A percentile compares a stretch with the other conserved stretches of the same genome.
phyloP scores from a whole-genome alignment of 148 eudicot genomes.

The Arctostaphylos glauca region DNA sequence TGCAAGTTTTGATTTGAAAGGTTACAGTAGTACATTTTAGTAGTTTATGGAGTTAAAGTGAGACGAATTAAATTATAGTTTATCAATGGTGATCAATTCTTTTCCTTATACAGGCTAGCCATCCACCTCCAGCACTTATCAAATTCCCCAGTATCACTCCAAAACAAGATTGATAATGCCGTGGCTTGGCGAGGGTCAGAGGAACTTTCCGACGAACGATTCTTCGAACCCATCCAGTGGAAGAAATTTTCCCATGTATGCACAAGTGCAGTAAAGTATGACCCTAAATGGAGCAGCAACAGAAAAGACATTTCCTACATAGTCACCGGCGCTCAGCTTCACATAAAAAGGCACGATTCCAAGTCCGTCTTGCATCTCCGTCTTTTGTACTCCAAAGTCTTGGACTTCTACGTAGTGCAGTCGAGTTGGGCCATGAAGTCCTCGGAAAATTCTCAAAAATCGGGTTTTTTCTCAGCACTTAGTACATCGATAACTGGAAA shows the following conservation, averaged over 20 bases:
- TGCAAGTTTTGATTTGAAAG: too few species aligned
- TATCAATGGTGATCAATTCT: background rate
- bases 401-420: conserved; percentile 32
- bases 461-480: conserved; percentile 37
- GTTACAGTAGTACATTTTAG: too few species aligned
- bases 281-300: conserved; percentile 39
- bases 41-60: too few species aligned
- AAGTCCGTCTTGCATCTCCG: conserved; percentile 64
- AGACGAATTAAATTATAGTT: too few species aligned
- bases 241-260: conserved; percentile 65
- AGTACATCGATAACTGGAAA: conserved; percentile 43
- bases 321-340: conserved; percentile 79
- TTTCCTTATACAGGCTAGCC: conserved; percentile 49
- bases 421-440: conserved; percentile 58
- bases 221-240: conserved; percentile 61
- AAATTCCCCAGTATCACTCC: conserved; percentile 53
- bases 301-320: conserved; percentile 35
- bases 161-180: conserved; percentile 35
- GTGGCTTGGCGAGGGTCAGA: conserved; percentile 67
- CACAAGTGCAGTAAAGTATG: conserved; percentile 58
- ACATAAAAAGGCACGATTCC: conserved; percentile 44
- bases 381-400: conserved; percentile 51
- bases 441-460: conserved; percentile 40
- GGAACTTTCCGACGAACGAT: conserved; percentile 42
- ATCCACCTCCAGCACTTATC: conserved; percentile 74